phyloP scores from a whole-genome alignment of 768 basidiomycete genomes.

The Russula vinacea region DNA sequence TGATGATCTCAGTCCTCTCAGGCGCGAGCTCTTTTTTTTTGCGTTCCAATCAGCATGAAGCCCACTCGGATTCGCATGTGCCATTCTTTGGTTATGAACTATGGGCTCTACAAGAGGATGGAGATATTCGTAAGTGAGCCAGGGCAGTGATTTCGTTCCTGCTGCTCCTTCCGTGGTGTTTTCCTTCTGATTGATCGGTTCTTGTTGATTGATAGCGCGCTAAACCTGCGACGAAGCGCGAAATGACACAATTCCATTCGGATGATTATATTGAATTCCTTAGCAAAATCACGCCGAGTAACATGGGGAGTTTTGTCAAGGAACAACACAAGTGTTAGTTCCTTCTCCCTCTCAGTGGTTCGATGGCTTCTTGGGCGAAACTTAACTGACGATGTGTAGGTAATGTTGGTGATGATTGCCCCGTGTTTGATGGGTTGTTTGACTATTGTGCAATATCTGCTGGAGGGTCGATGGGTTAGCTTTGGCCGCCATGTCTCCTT shows the following conservation, averaged over 20 bases:
- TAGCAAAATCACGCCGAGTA: slow-evolving; percentile 87
- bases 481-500: not conserved
- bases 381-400: slow-evolving; percentile 46
- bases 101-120: slow-evolving; percentile 99
- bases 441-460: slow-evolving; percentile 99
- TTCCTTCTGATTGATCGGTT: slow-evolving; percentile 11
- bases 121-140: slow-evolving; percentile 89
- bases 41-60: slow-evolving; percentile 66
- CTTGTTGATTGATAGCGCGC: slow-evolving; percentile 61
- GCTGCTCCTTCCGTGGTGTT: too few relatives aligned
- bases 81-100: slow-evolving; percentile 99
- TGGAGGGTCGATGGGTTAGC: slow-evolving; percentile 97
- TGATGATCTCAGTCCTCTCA: slow-evolving; percentile 17
- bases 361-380: not conserved
- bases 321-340: slow-evolving; percentile 92
- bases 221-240: slow-evolving; percentile 98
- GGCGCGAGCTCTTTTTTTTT: slow-evolving; percentile 24
- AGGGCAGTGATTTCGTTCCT: too few relatives aligned
- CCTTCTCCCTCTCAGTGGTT: not conserved
- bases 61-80: slow-evolving; percentile 99
- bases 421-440: slow-evolving; percentile 97
- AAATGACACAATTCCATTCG: slow-evolving; percentile 99
- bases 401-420: slow-evolving; percentile 98
- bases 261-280: slow-evolving; percentile 99
- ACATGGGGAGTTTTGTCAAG: slow-evolving; percentile 89